Evolutionary conservation across 2,329 filamentous ascomycete genomes (phyloP).

Genomic region (Penicillium aurantiogriseum): DNA sequence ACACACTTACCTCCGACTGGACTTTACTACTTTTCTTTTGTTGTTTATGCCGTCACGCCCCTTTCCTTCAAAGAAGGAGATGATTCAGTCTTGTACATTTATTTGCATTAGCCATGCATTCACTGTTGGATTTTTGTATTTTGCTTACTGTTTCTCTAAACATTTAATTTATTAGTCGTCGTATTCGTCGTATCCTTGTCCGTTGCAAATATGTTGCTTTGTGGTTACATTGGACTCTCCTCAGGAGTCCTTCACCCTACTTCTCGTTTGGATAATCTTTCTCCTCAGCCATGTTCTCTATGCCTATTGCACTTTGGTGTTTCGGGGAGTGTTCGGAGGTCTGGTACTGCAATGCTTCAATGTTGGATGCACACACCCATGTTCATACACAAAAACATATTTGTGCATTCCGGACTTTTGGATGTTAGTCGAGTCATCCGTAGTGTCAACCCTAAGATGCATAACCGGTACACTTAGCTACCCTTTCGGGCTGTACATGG

Average conservation of each 20-base stretch:
- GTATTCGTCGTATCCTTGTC: not conserved
- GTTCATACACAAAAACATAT: not conserved
- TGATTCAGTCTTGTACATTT: slow-evolving; percentile 26
- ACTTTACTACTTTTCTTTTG: slow-evolving; percentile 30
- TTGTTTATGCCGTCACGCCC: slow-evolving; percentile 33
- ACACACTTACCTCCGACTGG: slow-evolving; percentile 12
- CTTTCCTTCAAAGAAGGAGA: slow-evolving; percentile 17
- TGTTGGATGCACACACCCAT: not conserved
- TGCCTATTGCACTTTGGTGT: not conserved
- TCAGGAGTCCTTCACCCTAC: not conserved
- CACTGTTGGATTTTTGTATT: slow-evolving; percentile 12
- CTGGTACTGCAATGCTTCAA: not conserved
- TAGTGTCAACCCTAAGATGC: not conserved
- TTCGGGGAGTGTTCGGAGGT: not conserved
- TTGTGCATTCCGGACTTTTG: not conserved
- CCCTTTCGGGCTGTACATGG: not conserved
- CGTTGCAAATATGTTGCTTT: not conserved
- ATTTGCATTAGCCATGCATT: slow-evolving; percentile 22
- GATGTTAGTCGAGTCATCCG: not conserved
- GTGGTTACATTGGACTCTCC: not conserved
- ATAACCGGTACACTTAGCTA: not conserved
- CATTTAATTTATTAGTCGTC: not conserved
- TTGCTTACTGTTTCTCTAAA: not conserved
- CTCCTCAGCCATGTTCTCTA: not conserved
- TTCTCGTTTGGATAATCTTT: not conserved